Evolutionary conservation across 2,329 filamentous ascomycete species (phyloP), one percentile per base, ranked within the genome.

Genomic region (Neofusicoccum laricinum): DNA sequence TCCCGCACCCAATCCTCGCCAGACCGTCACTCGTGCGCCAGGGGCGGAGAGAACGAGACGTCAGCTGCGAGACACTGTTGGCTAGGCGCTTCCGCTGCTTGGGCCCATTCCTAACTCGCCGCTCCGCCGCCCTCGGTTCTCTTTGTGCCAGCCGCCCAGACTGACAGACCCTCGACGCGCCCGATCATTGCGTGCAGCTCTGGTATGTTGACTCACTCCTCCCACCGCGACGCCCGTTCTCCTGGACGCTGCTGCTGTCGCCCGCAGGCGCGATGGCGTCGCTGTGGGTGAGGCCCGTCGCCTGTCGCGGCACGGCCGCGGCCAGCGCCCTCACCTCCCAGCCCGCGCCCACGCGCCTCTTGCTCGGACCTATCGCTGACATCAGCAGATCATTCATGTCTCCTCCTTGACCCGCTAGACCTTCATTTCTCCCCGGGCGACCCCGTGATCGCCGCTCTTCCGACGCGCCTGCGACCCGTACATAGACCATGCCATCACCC

Each of bases 141-240:
- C 63, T 64, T 50, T 59, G 36, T 64, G 67, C 69, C 71, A 73
- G 74, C 73, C 62, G 72, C 68, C 71, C 71, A 72, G 72, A 69
- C 73, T 72, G 73, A 73, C 69, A 59, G 55, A 59, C 69, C 71
- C 72, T 75, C 72, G 72, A 75, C 74, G 74, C 75, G 75, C 74
- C 73, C 43, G 58, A 62, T 66, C 63, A 63, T 63, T 65, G 63
- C 51, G 51, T 65, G 53, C 53, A 61, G 57, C 64, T 69, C 55
- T 73, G 75, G 76, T 77, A 75, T 72, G 75, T 77, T 67, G 67
- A 66, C 68, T 66, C 38, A 59, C 53, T 45, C 36, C n/a, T 61
- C 63, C 50, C 32, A 14, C 53, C 64, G 36, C 65, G 30, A 34
- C 59, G 59, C 62, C 57, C 51, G 51, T 19, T 40, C 25, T 34